phyloP scores from a whole-genome alignment of 345 rosid species.

The Corchorus capsularis region DNA sequence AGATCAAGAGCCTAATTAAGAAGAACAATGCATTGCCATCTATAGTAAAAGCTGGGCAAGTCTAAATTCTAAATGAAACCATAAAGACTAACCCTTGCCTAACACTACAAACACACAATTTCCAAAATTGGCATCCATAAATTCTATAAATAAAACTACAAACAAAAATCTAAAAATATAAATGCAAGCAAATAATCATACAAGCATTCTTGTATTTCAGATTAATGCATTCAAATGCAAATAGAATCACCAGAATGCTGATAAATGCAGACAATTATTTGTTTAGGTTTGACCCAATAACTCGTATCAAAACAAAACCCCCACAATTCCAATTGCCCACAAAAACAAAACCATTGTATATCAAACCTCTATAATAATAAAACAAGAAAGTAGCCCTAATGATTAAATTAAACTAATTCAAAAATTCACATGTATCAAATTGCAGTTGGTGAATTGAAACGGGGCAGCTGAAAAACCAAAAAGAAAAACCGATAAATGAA shows the following conservation, averaged over 20 bases:
- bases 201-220: not conserved
- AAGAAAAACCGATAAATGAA: not conserved
- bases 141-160: not conserved
- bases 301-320: not conserved
- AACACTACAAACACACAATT: not conserved
- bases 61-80: not conserved
- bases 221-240: not conserved
- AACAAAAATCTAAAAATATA: not conserved
- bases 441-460: not conserved
- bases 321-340: not conserved
- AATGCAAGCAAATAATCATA: not conserved
- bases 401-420: not conserved
- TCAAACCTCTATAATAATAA: not conserved
- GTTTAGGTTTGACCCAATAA: not conserved
- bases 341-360: conserved; percentile 1
- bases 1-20: not conserved
- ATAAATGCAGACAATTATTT: not conserved
- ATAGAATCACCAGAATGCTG: not conserved
- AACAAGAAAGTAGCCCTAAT: not conserved
- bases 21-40: not conserved
- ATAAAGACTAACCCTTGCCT: not conserved
- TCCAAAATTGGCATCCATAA: not conserved
- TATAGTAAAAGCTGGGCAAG: not conserved
- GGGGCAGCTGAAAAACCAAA: not conserved
- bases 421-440: not conserved